A percentile compares a stretch with the other conserved stretches of the same genome.
phyloP scores from a whole-genome alignment of 2,329 filamentous ascomycete genomes.

The Cladophialophora bantiana region DNA sequence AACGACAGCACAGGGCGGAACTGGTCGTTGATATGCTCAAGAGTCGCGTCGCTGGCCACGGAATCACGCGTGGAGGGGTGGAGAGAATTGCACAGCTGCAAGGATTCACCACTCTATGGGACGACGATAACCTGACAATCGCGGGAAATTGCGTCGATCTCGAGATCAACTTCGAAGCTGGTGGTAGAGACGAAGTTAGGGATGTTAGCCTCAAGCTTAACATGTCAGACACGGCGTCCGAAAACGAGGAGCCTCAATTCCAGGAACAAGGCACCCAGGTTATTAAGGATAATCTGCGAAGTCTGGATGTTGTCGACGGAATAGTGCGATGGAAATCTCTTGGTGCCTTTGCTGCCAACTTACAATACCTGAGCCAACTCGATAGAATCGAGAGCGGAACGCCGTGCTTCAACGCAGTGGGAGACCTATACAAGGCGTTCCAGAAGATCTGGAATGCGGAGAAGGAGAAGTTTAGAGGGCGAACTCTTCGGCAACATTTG shows the following conservation, averaged over 20 bases:
- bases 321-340: conserved; percentile 43
- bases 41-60: conserved; percentile 51
- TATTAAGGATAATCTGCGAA: conserved; percentile 50
- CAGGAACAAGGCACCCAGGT: conserved; percentile 53
- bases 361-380: conserved; percentile 53
- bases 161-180: conserved; percentile 54
- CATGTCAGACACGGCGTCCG: conserved; percentile 48
- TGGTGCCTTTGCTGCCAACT: conserved; percentile 51
- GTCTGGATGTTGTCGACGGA: conserved; percentile 45
- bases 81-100: conserved; percentile 53
- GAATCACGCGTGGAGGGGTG: conserved; percentile 53
- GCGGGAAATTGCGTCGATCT: conserved; percentile 55
- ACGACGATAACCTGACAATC: conserved; percentile 55
- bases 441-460: conserved; percentile 54
- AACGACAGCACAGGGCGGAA: conserved; percentile 51
- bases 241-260: conserved; percentile 48
- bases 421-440: conserved; percentile 52
- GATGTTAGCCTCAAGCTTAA: conserved; percentile 54
- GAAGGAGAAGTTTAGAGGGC: conserved; percentile 44
- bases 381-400: conserved; percentile 54
- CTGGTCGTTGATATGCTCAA: conserved; percentile 52
- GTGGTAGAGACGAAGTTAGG: conserved; percentile 49
- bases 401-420: conserved; percentile 56
- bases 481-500: conserved; percentile 49
- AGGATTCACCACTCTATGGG: conserved; percentile 56